phyloP scores from a whole-genome alignment of 495 filamentous ascomycete genomes.

The Stereocaulon alpinum region DNA sequence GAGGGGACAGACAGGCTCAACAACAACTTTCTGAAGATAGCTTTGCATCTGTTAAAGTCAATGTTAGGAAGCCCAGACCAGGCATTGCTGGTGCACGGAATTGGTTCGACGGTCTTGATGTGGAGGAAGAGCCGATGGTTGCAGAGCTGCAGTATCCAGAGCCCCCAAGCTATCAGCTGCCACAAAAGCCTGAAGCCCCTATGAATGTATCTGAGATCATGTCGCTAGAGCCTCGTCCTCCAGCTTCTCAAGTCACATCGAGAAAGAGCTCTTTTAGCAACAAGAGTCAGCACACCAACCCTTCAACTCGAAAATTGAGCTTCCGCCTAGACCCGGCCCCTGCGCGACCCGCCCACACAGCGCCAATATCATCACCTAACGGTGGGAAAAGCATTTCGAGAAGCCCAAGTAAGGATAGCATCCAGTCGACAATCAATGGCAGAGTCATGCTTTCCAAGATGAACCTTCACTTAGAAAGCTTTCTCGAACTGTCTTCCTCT shows the following conservation, averaged over 20 bases:
- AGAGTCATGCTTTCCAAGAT: constrained; percentile 6
- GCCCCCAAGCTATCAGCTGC: background rate
- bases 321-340: constrained; percentile 6
- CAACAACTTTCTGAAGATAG: background rate
- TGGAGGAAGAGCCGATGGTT: constrained; percentile 5
- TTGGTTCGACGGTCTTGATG: constrained; percentile 19
- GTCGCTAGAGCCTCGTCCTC: background rate
- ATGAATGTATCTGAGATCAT: constrained; percentile 3
- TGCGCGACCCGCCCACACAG: background rate
- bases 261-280: constrained; percentile 15
- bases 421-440: constrained; percentile 3
- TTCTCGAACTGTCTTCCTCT: constrained; percentile 19
- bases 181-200: background rate
- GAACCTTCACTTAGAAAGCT: constrained; percentile 14
- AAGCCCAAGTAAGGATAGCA: background rate
- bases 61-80: constrained; percentile 17
- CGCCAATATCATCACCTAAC: background rate
- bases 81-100: constrained; percentile 12
- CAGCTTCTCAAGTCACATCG: background rate
- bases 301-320: constrained; percentile 12
- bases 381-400: background rate
- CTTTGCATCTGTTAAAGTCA: constrained; percentile 13
- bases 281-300: constrained; percentile 1
- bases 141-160: background rate
- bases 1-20: background rate